Evolutionary conservation across 2,329 filamentous ascomycete genomes (phyloP).

Genomic region (Aureobasidium sp.): DNA sequence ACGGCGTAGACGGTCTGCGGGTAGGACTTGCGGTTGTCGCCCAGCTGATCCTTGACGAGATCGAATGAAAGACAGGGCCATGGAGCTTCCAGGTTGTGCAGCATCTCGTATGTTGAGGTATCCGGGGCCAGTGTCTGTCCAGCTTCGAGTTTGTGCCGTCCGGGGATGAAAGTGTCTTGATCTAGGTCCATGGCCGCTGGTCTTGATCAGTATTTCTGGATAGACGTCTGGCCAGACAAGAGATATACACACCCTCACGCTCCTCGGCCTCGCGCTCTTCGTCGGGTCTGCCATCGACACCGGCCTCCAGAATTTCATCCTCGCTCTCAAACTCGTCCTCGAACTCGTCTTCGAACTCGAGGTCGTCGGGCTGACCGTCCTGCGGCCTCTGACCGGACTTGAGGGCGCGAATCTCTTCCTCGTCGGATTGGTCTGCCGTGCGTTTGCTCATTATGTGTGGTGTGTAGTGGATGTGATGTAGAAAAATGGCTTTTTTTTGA

Average conservation of each 20-base stretch:
- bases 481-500: slow-evolving; percentile 14
- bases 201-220: not conserved
- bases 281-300: slow-evolving; percentile 86
- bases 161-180: slow-evolving; percentile 91
- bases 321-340: slow-evolving; percentile 86
- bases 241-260: slow-evolving; percentile 51
- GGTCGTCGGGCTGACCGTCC: slow-evolving; percentile 44
- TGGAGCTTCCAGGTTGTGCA: slow-evolving; percentile 85
- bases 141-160: slow-evolving; percentile 80
- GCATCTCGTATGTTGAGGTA: slow-evolving; percentile 92
- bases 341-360: slow-evolving; percentile 91
- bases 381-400: slow-evolving; percentile 57
- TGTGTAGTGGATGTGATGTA: slow-evolving; percentile 23
- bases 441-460: slow-evolving; percentile 51
- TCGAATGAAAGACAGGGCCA: slow-evolving; percentile 98
- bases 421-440: slow-evolving; percentile 46
- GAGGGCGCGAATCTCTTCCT: slow-evolving; percentile 44
- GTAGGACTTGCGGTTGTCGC: slow-evolving; percentile 85
- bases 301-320: slow-evolving; percentile 90
- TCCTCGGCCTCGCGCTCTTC: slow-evolving; percentile 89
- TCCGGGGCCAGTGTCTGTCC: slow-evolving; percentile 90
- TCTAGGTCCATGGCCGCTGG: slow-evolving; percentile 82
- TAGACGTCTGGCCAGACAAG: not conserved
- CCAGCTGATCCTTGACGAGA: slow-evolving; percentile 76
- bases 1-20: slow-evolving; percentile 94